These are phyloP conservation scores for Diaporthe vaccinii DNA, from an alignment of 2,329 filamentous ascomycete genomes.

Conservation along the genomic window DNA sequence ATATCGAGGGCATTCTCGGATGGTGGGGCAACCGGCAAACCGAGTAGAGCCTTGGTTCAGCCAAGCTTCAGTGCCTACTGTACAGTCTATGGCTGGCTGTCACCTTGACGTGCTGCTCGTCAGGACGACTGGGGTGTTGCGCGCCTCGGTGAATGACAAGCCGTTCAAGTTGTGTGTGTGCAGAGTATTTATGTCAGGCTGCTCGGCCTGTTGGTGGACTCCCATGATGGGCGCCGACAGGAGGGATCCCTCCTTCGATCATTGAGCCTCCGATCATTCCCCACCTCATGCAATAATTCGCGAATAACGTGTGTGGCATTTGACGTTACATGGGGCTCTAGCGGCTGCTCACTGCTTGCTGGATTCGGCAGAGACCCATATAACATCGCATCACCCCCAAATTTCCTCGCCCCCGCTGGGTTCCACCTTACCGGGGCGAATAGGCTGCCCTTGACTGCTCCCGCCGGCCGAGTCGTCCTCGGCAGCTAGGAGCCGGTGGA, in stretches of 20 bases:
- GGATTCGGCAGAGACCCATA: conserved; percentile 21
- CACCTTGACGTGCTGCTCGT: not conserved
- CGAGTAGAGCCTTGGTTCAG: not conserved
- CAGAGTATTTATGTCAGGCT: conserved; percentile 15
- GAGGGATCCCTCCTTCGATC: not conserved
- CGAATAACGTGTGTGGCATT: conserved; percentile 22
- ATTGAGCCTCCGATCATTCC: conserved; percentile 6
- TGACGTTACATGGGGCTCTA: conserved; percentile 8
- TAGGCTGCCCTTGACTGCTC: not conserved
- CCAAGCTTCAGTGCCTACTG: not conserved
- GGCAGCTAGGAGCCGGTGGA: conserved; percentile 16
- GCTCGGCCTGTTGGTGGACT: not conserved
- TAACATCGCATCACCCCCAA: conserved; percentile 18
- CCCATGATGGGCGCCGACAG: not conserved
- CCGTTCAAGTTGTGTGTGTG: not conserved
- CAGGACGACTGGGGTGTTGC: not conserved
- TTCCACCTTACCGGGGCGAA: not conserved
- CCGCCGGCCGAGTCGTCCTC: not conserved
- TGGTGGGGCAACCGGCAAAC: not conserved
- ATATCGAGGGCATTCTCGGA: conserved; percentile 26
- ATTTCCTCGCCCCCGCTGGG: conserved; percentile 13
- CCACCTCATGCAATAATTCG: not conserved
- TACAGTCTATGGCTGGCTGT: not conserved
- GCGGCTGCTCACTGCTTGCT: conserved; percentile 6
- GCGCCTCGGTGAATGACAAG: not conserved